Percentiles rank a stretch among this genome's conserved stretches.
Conservation (phyloP, 169 alveolate species). For the Plasmodium berghei region DNA sequence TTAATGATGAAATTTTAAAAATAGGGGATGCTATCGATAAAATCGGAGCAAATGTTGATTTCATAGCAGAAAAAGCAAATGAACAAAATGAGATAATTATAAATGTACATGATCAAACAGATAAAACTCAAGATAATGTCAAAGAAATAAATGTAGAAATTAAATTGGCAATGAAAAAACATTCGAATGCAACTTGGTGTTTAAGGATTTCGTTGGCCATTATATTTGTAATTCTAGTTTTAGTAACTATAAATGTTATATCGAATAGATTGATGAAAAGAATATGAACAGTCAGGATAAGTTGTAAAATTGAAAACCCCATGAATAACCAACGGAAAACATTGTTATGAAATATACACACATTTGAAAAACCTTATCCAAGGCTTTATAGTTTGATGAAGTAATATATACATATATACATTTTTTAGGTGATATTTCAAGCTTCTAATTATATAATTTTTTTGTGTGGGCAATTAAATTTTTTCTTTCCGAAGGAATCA, state of each 20-base stretch:
- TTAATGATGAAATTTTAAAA: conserved; percentile 83
- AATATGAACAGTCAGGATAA: conserved; percentile 1
- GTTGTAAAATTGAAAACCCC: not conserved
- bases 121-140: conserved; percentile 79
- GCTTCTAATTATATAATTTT: too few relatives aligned
- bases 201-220: conserved; percentile 51
- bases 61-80: conserved; percentile 47
- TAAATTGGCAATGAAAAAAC: conserved; percentile 57
- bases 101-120: conserved; percentile 79
- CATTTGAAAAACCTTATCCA: too few relatives aligned
- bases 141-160: conserved; percentile 66
- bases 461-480: too few relatives aligned
- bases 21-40: conserved; percentile 87
- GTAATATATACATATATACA: too few relatives aligned
- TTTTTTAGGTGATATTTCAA: too few relatives aligned
- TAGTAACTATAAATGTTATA: conserved; percentile 28
- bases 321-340: not conserved
- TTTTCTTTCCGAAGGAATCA: too few relatives aligned
- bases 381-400: too few relatives aligned
- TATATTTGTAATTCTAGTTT: conserved; percentile 27
- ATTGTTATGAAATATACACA: not conserved
- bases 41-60: conserved; percentile 79
- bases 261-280: conserved; percentile 41
- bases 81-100: conserved; percentile 61
- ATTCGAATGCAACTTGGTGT: conserved; percentile 62